Conservation (phyloP, 495 filamentous ascomycete species). For the Wilcoxina mikolae region DNA sequence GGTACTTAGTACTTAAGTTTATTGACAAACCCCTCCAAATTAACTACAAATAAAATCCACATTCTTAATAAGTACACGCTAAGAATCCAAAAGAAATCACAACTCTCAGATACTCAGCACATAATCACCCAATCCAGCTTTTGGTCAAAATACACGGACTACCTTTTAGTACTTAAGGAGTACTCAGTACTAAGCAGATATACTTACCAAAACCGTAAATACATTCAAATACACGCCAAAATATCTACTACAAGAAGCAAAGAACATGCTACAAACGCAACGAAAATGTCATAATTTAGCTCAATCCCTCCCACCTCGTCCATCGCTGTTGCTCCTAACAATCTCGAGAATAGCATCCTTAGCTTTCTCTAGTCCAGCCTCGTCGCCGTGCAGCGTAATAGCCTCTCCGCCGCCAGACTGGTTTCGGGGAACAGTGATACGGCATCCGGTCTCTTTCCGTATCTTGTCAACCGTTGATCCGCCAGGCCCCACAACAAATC, state of each 20-base stretch:
- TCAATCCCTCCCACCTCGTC: no score
- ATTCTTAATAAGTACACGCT: no score
- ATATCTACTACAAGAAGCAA: slow-evolving; percentile 37
- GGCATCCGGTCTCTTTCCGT: slow-evolving; percentile 78
- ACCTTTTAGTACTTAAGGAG: no score
- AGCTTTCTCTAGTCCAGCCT: slow-evolving; percentile 71
- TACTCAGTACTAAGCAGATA: neutral
- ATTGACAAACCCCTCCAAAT: no score
- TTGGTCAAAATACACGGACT: neutral
- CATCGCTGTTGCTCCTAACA: slow-evolving; percentile 41
- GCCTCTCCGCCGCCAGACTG: slow-evolving; percentile 59
- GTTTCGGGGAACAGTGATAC: slow-evolving; percentile 77
- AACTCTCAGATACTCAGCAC: no score
- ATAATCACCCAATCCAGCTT: neutral
- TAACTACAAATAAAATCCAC: no score
- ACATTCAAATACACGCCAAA: slow-evolving; percentile 55
- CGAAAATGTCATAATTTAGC: neutral
- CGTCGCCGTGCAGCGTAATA: slow-evolving; percentile 70
- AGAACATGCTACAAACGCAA: slow-evolving; percentile 16
- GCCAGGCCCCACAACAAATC: slow-evolving; percentile 75
- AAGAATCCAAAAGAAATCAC: no score
- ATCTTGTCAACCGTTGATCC: slow-evolving; percentile 86
- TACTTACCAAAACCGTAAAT: slow-evolving; percentile 44
- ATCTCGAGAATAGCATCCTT: slow-evolving; percentile 75
- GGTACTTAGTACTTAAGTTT: no score